phyloP scores from a whole-genome alignment of 1,284 basidiomycete species.

The Flammula alnicola region DNA sequence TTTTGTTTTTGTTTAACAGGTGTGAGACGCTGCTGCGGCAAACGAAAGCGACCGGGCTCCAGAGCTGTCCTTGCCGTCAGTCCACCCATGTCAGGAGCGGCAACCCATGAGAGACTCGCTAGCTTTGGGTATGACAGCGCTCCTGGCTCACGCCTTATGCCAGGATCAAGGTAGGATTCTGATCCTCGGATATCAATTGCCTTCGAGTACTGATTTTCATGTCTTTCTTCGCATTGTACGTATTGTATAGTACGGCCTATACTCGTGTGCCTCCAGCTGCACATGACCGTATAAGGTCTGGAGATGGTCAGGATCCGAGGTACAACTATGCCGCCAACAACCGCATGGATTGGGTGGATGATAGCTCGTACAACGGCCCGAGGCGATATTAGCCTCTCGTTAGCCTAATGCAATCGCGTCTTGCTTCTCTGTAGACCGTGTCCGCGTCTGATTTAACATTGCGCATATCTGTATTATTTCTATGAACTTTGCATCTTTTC shows the following conservation, averaged over 20 bases:
- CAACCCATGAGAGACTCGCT: conserved; percentile 35
- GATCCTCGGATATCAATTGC: conserved; percentile 24
- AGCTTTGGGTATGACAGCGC: conserved; percentile 27
- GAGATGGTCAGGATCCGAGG: conserved; percentile 24
- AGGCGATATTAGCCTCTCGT: conserved; percentile 19
- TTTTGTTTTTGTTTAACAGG: conserved; percentile 25
- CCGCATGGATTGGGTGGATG: conserved; percentile 51
- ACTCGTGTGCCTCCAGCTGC: conserved; percentile 33
- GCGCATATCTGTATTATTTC: too few species aligned
- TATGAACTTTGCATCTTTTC: too few species aligned
- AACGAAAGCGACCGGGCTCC: conserved; percentile 20
- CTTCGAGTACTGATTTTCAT: not conserved
- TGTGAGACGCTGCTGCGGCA: conserved; percentile 35
- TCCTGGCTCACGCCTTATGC: conserved; percentile 18
- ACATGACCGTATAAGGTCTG: conserved; percentile 28
- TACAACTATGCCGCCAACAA: conserved; percentile 33
- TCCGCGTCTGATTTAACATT: too few species aligned
- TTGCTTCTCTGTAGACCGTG: conserved; percentile 2
- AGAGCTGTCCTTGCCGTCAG: conserved; percentile 16
- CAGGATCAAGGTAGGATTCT: conserved; percentile 28
- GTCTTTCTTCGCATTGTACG: not conserved
- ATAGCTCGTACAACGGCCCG: conserved; percentile 46
- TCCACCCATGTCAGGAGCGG: conserved; percentile 22
- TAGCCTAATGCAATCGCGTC: not conserved
- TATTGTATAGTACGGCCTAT: conserved; percentile 30